Percentiles rank a stretch among this genome's conserved stretches.
These are phyloP conservation scores for Porpolomopsis calyptriformis DNA, from an alignment of 768 basidiomycete genomes.

Conservation along the genomic window DNA sequence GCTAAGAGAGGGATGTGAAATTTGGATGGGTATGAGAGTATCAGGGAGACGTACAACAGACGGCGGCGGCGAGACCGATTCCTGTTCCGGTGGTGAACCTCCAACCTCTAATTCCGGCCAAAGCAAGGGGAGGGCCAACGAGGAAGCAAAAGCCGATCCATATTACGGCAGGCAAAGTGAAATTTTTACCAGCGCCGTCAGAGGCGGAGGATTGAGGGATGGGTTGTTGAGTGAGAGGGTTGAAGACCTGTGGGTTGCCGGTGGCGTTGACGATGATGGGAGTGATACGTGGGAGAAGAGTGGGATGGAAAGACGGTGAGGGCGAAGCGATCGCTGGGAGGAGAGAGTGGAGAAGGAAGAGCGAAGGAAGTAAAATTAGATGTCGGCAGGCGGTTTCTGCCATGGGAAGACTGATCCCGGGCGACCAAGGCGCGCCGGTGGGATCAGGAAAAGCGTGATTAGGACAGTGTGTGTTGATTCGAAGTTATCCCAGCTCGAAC, in stretches of 20 bases:
- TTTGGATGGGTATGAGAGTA: constrained; percentile 2
- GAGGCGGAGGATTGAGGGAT: constrained; percentile 46
- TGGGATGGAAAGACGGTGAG: neutral
- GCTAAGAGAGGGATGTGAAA: constrained; percentile 23
- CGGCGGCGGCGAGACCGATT: constrained; percentile 38
- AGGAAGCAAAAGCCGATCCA: constrained; percentile 48
- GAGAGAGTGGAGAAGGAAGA: constrained; percentile 1
- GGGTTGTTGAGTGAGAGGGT: constrained; percentile 29
- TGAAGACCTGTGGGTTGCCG: constrained; percentile 35
- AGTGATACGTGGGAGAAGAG: constrained; percentile 1
- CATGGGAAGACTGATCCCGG: neutral
- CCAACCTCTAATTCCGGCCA: constrained; percentile 48
- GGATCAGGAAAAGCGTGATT: neutral
- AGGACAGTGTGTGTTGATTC: no score
- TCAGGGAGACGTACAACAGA: constrained; percentile 29
- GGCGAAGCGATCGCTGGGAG: neutral
- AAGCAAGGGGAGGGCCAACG: constrained; percentile 43
- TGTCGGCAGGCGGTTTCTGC: neutral
- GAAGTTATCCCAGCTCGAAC: neutral
- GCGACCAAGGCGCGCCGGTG: neutral
- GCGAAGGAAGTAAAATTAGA: neutral
- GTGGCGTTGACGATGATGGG: constrained; percentile 20
- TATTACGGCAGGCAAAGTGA: constrained; percentile 37
- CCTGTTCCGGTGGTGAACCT: constrained; percentile 46
- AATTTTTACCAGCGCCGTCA: constrained; percentile 45